Percentiles rank a stretch among this genome's conserved stretches.
Conservation (phyloP, 805 yeast genomes). For the Priceomyces carsonii region DNA sequence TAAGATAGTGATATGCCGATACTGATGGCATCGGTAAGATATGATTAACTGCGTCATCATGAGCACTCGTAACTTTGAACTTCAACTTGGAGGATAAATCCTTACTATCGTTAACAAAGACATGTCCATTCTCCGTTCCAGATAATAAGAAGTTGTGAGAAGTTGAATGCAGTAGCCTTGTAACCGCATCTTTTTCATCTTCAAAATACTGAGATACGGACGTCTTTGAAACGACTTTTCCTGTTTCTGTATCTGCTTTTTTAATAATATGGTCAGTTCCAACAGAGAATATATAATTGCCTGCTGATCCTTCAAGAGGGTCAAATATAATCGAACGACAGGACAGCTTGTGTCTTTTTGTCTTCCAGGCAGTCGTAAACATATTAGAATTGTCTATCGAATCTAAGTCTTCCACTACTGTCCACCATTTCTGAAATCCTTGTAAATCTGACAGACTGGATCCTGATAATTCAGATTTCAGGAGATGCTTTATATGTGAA, state of each 20-base stretch:
- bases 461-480: constrained; percentile 19
- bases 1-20: constrained; percentile 76
- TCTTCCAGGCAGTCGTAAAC: constrained; percentile 64
- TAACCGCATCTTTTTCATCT: constrained; percentile 30
- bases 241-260: constrained; percentile 68
- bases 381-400: constrained; percentile 25
- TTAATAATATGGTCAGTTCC: constrained; percentile 84
- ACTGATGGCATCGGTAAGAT: constrained; percentile 68
- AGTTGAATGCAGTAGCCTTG: constrained; percentile 47
- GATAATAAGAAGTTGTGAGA: constrained; percentile 52
- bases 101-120: constrained; percentile 62
- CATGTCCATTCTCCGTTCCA: constrained; percentile 70
- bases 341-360: constrained; percentile 87
- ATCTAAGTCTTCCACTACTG: constrained; percentile 28
- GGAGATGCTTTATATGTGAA: constrained; percentile 24
- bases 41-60: constrained; percentile 77
- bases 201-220: constrained; percentile 20
- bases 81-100: constrained; percentile 45
- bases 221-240: constrained; percentile 68
- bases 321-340: constrained; percentile 74
- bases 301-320: constrained; percentile 44
- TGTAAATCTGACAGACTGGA: constrained; percentile 27
- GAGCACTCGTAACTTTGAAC: constrained; percentile 54
- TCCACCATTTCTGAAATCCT: constrained; percentile 49
- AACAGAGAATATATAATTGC: constrained; percentile 60